Evolutionary conservation across 163 green algal genomes (phyloP), one percentile per base, ranked within the genome.

Genomic region (Prototheca stagnorum): DNA sequence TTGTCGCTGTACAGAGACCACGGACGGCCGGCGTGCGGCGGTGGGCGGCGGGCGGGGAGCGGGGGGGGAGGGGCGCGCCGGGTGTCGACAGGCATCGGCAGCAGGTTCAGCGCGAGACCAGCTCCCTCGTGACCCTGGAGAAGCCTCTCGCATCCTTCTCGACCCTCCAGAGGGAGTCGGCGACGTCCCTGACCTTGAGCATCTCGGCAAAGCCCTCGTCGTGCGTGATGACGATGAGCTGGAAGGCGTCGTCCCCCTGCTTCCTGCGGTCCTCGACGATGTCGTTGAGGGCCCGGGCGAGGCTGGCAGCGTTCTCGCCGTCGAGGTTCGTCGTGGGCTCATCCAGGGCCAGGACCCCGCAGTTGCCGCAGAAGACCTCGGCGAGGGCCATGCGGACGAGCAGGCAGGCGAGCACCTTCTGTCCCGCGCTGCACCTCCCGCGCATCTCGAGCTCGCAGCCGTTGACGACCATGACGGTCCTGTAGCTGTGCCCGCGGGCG

Each of bases 301-400:
- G 59, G 47, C 58, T 77, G 24, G 70, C 71, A 1, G 71, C 59
- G 66, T 97, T 97, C 16, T 68, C 80, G 2, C 15, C 39, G 17
- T 98, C 90, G 52, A 98, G 73, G 71, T 98, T 98, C 35, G 90
- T 99, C 24, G 90, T 98, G 2, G 90, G 90, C 68, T 98, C 90
- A 57, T 98, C 90, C 50, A 98, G 67, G 1, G 90, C 86, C 44
- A 98, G 69, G 44, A 98, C 94, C 53, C 89, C 89, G 53, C 90
- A 98, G 68, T 93, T 93, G 20, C 93, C 66, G 70, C 89, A 96
- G 59, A 98, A 98, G 1, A 80, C 93, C 67, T 98, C 90, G 7
- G 90, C 87, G 44, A 98, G 70, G 0, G 90, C 89, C 24, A 98
- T 71, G 2, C 90, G 75, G 55, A 98, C 95, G 70, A 98, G 81